Evolutionary conservation across 2,329 filamentous ascomycete species (phyloP), one percentile per base, ranked within the genome.

Genomic region (Colletotrichum limetticola): DNA sequence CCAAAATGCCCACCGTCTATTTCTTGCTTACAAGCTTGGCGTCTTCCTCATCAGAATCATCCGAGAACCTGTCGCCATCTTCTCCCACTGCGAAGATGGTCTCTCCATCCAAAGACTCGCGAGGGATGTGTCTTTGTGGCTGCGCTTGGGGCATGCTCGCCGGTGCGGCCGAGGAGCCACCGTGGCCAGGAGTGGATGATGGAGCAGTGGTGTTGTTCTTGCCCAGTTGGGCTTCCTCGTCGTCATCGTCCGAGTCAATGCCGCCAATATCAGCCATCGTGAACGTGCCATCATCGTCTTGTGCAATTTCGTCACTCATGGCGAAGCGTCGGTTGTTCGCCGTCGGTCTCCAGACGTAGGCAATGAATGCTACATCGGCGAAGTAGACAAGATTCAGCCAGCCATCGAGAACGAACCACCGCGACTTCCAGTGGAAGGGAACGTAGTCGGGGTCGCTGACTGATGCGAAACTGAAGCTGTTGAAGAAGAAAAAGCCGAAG

Each of bases 401-500:
- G 68, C 97, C 97, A 80, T 99, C 97, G 24, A 99, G 89, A 58
- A 99, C 91, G 80, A 99, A 99, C 97, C 97, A 99, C 73, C 97
- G 88, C 5, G 94, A 95, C 85, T 98, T 96, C 97, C 97, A 99
- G 83, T 99, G 96, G 77, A 94, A 94, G 1, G 97, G 97, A 5
- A 98, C 95, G 81, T 97, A 99, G 82, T 97, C 93, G 0, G 94
- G 94, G 75, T 95, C 93, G 60, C 90, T 90, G 60, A 92, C 91
- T 14, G 95, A 95, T 61, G 95, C 96, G 81, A 99, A 98, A 0
- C 94, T 95, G 83, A 98, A 95, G 77, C 94, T 97, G 87, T 98
- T 98, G 86, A 98, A 92, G 87, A 99, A 98, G 88, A 99, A 98
- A 86, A 99, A 99, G 70, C 89, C 95, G 78, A 99, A 99, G 77